Conservation (phyloP, 495 filamentous ascomycete genomes). For the Neurospora sublineolata region DNA sequence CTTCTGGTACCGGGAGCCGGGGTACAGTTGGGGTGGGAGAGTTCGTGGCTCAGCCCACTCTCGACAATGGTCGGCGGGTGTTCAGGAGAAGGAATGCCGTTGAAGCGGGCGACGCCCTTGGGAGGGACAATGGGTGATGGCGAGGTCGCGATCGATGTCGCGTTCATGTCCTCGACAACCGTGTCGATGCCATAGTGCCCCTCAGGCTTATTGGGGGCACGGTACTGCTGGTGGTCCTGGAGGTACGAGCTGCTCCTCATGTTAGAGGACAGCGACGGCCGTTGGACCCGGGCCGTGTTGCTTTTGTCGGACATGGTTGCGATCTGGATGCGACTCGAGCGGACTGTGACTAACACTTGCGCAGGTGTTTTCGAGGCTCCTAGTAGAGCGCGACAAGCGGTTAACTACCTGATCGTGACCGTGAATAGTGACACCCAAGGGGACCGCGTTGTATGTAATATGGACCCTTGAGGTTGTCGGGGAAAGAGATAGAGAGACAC, state of each 20-base stretch:
- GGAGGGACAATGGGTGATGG: constrained; percentile 9
- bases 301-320: constrained; percentile 27
- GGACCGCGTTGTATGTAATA: neutral
- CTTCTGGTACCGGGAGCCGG: constrained; percentile 28
- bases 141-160: constrained; percentile 15
- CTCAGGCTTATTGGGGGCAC: constrained; percentile 43
- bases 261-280: constrained; percentile 34
- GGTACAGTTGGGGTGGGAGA: constrained; percentile 47
- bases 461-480: neutral
- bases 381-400: neutral
- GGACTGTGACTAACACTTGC: neutral
- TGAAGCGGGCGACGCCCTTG: constrained; percentile 33
- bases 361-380: neutral
- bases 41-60: constrained; percentile 42
- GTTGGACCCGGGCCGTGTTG: constrained; percentile 18
- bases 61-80: constrained; percentile 44
- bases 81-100: constrained; percentile 39
- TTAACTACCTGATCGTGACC: neutral
- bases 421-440: neutral
- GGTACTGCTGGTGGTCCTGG: constrained; percentile 64
- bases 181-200: constrained; percentile 43
- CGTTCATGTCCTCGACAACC: constrained; percentile 38
- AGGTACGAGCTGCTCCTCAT: constrained; percentile 61
- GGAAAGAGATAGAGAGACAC: neutral
- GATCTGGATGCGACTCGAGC: neutral